Evolutionary conservation across 305 asterid species (phyloP).

Genomic region (Fraxinus sp.): DNA sequence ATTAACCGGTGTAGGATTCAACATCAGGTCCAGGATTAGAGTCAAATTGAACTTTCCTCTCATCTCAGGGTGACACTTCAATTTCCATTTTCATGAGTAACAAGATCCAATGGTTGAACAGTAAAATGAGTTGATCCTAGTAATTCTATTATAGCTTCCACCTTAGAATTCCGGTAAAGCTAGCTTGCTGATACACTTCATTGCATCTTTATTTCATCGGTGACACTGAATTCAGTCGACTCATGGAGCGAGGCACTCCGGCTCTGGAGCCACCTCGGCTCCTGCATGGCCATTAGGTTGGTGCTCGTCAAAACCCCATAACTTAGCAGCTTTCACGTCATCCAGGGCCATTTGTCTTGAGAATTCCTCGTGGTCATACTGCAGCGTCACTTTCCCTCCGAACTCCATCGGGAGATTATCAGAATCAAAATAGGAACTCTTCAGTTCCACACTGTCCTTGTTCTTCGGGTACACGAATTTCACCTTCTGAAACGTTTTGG

Average conservation of each 20-base stretch:
- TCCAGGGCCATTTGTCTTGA: slow-evolving; percentile 78
- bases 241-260: slow-evolving; percentile 27
- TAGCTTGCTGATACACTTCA: background rate
- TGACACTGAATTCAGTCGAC: slow-evolving; percentile 27
- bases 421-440: slow-evolving; percentile 66
- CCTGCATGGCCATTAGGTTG: slow-evolving; percentile 36
- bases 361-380: slow-evolving; percentile 81
- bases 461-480: slow-evolving; percentile 88
- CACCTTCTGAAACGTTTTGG: slow-evolving; percentile 88
- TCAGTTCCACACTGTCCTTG: slow-evolving; percentile 77
- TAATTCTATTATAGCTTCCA: background rate
- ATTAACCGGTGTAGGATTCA: too few relatives aligned
- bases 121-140: background rate
- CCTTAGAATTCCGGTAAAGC: background rate
- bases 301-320: slow-evolving; percentile 67
- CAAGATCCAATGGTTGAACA: background rate
- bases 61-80: too few relatives aligned
- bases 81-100: background rate
- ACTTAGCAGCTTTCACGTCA: slow-evolving; percentile 60
- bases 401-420: slow-evolving; percentile 86
- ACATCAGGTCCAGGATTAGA: too few relatives aligned
- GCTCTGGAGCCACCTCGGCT: slow-evolving; percentile 66
- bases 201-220: background rate
- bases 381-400: slow-evolving; percentile 75
- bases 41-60: too few relatives aligned